Evolutionary conservation across 371 early-diverging fungal species (phyloP).

Genomic region (Capillidium heterosporum): DNA sequence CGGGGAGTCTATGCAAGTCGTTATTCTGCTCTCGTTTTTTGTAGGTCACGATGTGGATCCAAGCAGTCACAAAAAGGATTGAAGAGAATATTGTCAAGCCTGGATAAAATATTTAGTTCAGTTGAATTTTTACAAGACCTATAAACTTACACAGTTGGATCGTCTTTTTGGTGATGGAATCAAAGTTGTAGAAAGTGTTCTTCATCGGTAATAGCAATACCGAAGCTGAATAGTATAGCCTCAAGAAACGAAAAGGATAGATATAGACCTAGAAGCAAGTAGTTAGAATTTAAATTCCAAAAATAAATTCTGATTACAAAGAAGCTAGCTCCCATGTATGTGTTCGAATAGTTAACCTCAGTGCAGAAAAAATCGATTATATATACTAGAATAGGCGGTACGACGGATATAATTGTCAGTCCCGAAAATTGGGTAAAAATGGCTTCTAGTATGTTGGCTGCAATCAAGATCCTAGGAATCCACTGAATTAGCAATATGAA

Average conservation of each 20-base stretch:
- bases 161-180: constrained; percentile 29
- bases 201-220: constrained; percentile 28
- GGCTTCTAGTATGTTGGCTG: constrained; percentile 17
- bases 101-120: no score
- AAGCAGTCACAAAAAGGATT: constrained; percentile 36
- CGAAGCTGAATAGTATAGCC: constrained; percentile 28
- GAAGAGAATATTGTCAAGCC: constrained; percentile 23
- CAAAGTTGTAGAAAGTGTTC: constrained; percentile 22
- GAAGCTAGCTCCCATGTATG: constrained; percentile 30
- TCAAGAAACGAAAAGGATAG: constrained; percentile 43
- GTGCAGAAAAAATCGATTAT: constrained; percentile 6
- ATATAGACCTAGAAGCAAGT: constrained; percentile 20
- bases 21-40: constrained; percentile 15
- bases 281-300: background rate
- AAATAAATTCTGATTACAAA: background rate
- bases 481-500: constrained; percentile 8
- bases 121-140: background rate
- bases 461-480: constrained; percentile 16
- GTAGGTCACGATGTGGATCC: constrained; percentile 33
- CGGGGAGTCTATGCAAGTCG: constrained; percentile 17
- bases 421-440: constrained; percentile 19
- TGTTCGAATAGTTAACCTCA: constrained; percentile 13
- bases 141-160: constrained; percentile 14
- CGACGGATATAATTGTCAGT: constrained; percentile 23
- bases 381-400: constrained; percentile 26